These are phyloP conservation scores for Hanseniaspora occidentalis DNA, from an alignment of 805 yeast species.

Conservation along the genomic window DNA sequence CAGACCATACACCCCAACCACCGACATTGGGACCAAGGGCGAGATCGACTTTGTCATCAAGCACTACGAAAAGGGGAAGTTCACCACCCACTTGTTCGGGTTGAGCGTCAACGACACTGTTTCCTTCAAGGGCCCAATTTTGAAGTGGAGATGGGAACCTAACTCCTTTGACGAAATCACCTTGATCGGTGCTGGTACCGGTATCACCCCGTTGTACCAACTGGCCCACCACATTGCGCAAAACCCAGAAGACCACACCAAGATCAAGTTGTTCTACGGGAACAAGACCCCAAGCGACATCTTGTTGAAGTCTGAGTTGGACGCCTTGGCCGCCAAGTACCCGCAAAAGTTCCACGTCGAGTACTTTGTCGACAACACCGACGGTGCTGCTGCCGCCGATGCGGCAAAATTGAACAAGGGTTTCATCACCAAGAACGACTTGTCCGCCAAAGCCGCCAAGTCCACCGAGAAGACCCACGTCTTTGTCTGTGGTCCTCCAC, in stretches of 20 bases:
- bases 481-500: slow-evolving; percentile 94
- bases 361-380: slow-evolving; percentile 66
- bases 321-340: slow-evolving; percentile 36
- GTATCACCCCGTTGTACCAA: slow-evolving; percentile 94
- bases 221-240: slow-evolving; percentile 60
- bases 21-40: slow-evolving; percentile 60
- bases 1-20: slow-evolving; percentile 82
- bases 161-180: slow-evolving; percentile 72
- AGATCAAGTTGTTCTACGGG: slow-evolving; percentile 75
- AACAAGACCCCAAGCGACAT: slow-evolving; percentile 68
- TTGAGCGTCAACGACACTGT: slow-evolving; percentile 72
- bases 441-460: slow-evolving; percentile 47
- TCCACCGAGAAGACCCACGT: slow-evolving; percentile 61
- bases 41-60: slow-evolving; percentile 70
- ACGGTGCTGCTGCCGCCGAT: slow-evolving; percentile 18
- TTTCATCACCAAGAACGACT: slow-evolving; percentile 63
- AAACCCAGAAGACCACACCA: slow-evolving; percentile 81
- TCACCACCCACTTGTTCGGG: slow-evolving; percentile 58
- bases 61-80: slow-evolving; percentile 74
- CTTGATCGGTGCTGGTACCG: slow-evolving; percentile 91
- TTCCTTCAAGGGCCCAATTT: slow-evolving; percentile 86
- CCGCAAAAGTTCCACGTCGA: slow-evolving; percentile 68
- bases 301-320: slow-evolving; percentile 67
- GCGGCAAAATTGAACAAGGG: slow-evolving; percentile 61
- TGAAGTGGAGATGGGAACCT: slow-evolving; percentile 83